Conservation (phyloP, 2,329 filamentous ascomycete species). For the Clonostachys solani region DNA sequence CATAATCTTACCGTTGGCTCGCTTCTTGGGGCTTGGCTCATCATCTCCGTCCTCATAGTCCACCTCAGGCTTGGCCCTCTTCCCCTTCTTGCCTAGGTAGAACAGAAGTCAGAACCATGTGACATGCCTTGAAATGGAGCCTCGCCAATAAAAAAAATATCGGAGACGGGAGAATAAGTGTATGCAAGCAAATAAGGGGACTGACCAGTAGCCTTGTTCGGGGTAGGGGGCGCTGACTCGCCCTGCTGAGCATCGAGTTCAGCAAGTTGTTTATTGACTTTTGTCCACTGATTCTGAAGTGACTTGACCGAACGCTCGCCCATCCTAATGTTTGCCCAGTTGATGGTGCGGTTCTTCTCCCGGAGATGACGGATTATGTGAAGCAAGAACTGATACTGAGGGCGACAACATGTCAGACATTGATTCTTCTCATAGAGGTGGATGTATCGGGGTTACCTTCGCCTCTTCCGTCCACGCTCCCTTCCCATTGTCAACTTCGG, state of each 20-base stretch:
- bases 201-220: conserved; percentile 16
- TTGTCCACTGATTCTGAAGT: conserved; percentile 28
- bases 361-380: conserved; percentile 24
- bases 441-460: conserved; percentile 15
- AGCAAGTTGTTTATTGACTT: conserved; percentile 24
- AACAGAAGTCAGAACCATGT: no score
- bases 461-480: conserved; percentile 28
- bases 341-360: conserved; percentile 22
- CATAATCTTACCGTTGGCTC: no score
- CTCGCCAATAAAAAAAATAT: not conserved
- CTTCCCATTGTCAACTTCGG: no score
- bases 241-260: conserved; percentile 21
- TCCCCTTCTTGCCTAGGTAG: no score
- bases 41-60: no score
- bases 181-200: not conserved
- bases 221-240: conserved; percentile 3
- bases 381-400: conserved; percentile 26
- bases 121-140: no score
- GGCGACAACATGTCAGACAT: no score
- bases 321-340: conserved; percentile 27
- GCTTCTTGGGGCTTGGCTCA: no score
- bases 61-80: no score
- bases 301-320: conserved; percentile 30
- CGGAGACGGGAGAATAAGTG: not conserved
- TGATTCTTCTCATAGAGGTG: no score